Evolutionary conservation across 2,329 filamentous ascomycete species (phyloP).

Genomic region (Pseudonectria buxi): DNA sequence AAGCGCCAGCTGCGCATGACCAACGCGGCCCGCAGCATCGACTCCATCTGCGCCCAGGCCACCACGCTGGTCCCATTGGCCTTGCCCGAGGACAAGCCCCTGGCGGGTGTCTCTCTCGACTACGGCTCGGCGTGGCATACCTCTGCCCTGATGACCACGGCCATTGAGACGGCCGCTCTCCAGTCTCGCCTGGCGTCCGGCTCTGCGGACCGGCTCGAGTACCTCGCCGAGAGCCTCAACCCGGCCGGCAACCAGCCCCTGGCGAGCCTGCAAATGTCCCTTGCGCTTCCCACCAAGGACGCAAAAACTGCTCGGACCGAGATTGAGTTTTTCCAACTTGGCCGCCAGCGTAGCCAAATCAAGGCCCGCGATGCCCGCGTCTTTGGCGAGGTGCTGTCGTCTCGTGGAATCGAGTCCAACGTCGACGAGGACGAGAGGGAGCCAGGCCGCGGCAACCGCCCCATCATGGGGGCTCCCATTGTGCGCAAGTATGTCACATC

Average conservation of each 20-base stretch:
- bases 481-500: conserved; percentile 18
- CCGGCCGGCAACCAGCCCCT: conserved; percentile 73
- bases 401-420: conserved; percentile 13
- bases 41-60: conserved; percentile 60
- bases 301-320: conserved; percentile 24
- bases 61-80: conserved; percentile 73
- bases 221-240: conserved; percentile 62
- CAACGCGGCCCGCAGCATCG: conserved; percentile 68
- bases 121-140: conserved; percentile 67
- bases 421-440: conserved; percentile 3
- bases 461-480: conserved; percentile 21
- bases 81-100: conserved; percentile 50
- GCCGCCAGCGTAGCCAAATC: conserved; percentile 6
- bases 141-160: conserved; percentile 67
- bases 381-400: conserved; percentile 23
- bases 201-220: conserved; percentile 40
- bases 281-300: conserved; percentile 31
- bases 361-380: conserved; percentile 15
- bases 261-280: conserved; percentile 64
- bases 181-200: conserved; percentile 60
- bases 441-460: conserved; percentile 11
- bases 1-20: conserved; percentile 49
- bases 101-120: conserved; percentile 54
- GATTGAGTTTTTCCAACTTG: conserved; percentile 26
- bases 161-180: conserved; percentile 71